A percentile compares a stretch with the other conserved stretches of the same genome.
Conservation (phyloP, 2,329 filamentous ascomycete species). For the Teratosphaeria pseudoeucalypti region DNA sequence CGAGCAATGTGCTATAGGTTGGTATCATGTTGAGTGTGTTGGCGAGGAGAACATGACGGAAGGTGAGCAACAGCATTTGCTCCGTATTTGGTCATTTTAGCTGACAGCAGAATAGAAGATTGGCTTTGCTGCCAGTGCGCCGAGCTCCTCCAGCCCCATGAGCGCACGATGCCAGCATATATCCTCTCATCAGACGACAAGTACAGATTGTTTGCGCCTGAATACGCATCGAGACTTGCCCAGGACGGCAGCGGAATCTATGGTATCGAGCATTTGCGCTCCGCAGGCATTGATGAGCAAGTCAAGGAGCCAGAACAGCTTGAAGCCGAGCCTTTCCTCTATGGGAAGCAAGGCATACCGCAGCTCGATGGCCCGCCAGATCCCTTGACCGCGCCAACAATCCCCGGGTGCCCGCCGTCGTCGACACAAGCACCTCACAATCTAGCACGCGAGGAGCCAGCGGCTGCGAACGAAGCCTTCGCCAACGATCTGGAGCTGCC, state of each 20-base stretch:
- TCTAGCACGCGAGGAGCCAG: neutral
- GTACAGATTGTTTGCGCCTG: neutral
- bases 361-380: neutral
- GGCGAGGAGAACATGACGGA: neutral
- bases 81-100: neutral
- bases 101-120: neutral
- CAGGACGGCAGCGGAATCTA: neutral
- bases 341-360: neutral
- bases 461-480: neutral
- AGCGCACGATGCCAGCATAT: neutral
- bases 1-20: neutral
- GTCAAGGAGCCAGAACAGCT: neutral
- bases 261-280: neutral
- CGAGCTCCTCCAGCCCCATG: neutral
- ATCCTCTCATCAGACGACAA: neutral
- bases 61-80: neutral
- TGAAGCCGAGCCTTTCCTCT: neutral
- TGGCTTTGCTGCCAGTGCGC: neutral
- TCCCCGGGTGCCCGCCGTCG: neutral
- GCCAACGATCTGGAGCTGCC: neutral
- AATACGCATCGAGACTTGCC: neutral
- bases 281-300: neutral
- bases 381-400: neutral
- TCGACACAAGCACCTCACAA: neutral
- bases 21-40: constrained; percentile 1